Conservation (phyloP, 805 yeast species). For the Candida parachauliodes region DNA sequence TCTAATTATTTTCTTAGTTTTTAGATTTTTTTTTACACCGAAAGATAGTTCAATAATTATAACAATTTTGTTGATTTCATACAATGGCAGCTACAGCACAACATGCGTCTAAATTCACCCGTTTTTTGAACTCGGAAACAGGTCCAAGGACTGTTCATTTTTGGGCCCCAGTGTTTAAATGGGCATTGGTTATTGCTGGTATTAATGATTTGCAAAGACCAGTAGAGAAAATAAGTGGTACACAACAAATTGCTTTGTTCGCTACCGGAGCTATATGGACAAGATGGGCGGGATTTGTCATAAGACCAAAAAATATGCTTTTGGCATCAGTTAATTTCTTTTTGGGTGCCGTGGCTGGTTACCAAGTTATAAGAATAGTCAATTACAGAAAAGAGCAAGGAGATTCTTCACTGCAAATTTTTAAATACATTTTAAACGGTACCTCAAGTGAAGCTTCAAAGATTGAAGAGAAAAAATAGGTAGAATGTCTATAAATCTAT, state of each 20-base stretch:
- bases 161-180: constrained; percentile 72
- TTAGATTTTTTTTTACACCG: constrained; percentile 3
- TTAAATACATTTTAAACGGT: constrained; percentile 59
- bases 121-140: constrained; percentile 79
- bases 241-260: constrained; percentile 80
- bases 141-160: constrained; percentile 98
- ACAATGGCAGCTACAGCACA: constrained; percentile 28
- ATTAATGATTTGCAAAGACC: constrained; percentile 84
- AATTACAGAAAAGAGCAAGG: constrained; percentile 64
- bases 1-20: not conserved
- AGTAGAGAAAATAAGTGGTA: constrained; percentile 85
- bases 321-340: constrained; percentile 94
- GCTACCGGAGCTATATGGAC: constrained; percentile 97
- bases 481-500: not conserved
- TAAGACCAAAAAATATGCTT: constrained; percentile 79
- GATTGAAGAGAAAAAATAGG: not conserved
- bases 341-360: constrained; percentile 85
- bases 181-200: constrained; percentile 93
- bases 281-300: constrained; percentile 90
- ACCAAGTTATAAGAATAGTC: constrained; percentile 70
- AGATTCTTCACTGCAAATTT: constrained; percentile 53
- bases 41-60: too few species aligned
- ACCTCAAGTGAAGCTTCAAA: constrained; percentile 11
- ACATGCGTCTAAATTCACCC: constrained; percentile 54
- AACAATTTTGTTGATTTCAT: too few species aligned